Evolutionary conservation across 257 asterid genomes (phyloP).

Genomic region (Plantago elongata): DNA sequence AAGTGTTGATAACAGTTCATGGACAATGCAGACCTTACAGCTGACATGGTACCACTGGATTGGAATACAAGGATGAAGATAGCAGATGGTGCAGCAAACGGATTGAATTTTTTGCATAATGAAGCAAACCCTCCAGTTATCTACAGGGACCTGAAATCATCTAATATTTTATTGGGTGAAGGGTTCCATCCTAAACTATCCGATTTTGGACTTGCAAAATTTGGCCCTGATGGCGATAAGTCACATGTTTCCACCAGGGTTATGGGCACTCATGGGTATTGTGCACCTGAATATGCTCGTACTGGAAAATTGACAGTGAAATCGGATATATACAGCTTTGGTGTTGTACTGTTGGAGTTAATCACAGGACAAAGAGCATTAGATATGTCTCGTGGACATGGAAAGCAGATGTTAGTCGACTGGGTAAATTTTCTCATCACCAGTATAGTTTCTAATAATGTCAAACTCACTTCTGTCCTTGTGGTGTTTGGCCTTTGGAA

Average conservation of each 20-base stretch:
- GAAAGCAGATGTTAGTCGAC: conserved; percentile 21
- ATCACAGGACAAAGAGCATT: conserved; percentile 13
- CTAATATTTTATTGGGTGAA: conserved; percentile 9
- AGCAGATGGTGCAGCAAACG: conserved; percentile 19
- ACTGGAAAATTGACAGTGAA: conserved; percentile 12
- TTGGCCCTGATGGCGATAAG: conserved; percentile 7
- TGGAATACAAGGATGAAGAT: conserved; percentile 21
- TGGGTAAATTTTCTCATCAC: conserved; percentile 28
- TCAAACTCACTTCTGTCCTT: neutral
- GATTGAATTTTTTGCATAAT: conserved; percentile 17
- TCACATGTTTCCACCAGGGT: conserved; percentile 7
- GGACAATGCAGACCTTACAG: conserved; percentile 3
- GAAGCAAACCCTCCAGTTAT: conserved; percentile 16
- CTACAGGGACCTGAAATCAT: conserved; percentile 19
- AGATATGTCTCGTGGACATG: conserved; percentile 17
- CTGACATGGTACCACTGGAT: conserved; percentile 16
- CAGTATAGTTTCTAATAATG: neutral
- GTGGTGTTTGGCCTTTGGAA: too few relatives aligned
- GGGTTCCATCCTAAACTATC: conserved; percentile 16
- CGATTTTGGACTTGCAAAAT: conserved; percentile 16
- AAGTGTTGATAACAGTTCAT: neutral
- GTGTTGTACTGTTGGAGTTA: conserved; percentile 23
- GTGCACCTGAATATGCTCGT: conserved; percentile 17
- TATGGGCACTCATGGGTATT: conserved; percentile 13
- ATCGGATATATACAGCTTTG: conserved; percentile 19